Conservation (phyloP, 768 basidiomycete genomes). For the Postia placenta region DNA sequence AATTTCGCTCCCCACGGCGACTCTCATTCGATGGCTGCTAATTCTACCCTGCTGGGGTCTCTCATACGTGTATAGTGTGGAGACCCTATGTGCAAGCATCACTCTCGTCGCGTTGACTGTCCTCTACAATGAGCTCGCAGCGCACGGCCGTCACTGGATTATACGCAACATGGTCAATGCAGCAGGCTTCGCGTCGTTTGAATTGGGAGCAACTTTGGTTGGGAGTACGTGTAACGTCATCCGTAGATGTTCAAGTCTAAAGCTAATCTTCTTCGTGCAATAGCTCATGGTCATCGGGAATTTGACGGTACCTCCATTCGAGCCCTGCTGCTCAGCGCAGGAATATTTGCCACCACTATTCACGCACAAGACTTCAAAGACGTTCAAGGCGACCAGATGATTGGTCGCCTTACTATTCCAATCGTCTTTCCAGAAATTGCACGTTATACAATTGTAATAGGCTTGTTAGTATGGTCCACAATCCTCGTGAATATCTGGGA, state of each 20-base stretch:
- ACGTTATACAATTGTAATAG: conserved; percentile 15
- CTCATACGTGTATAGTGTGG: conserved; percentile 8
- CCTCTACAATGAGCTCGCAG: conserved; percentile 18
- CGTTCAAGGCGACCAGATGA: conserved; percentile 8
- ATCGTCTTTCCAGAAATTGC: conserved; percentile 13
- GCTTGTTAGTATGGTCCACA: conserved; percentile 19
- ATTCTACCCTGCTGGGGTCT: conserved; percentile 14
- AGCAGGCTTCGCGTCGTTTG: conserved; percentile 13
- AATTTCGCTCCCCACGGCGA: conserved; percentile 12
- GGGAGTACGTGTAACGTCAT: conserved; percentile 6
- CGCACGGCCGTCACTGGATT: conserved; percentile 13
- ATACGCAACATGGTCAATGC: conserved; percentile 14
- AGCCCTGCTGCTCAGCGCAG: conserved; percentile 21
- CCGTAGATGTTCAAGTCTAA: background rate
- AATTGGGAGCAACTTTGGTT: conserved; percentile 20
- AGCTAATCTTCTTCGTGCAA: too few relatives aligned
- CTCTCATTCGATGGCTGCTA: conserved; percentile 16
- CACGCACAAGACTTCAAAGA: conserved; percentile 22
- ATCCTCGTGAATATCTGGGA: conserved; percentile 15
- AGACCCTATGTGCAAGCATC: conserved; percentile 10
- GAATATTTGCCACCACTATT: conserved; percentile 30
- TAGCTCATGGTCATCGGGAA: conserved; percentile 11
- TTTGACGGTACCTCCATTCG: conserved; percentile 14
- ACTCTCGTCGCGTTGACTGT: conserved; percentile 11
- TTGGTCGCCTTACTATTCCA: conserved; percentile 9